Evolutionary conservation across 805 yeast species (phyloP).

Genomic region (Ogataea angusta): DNA sequence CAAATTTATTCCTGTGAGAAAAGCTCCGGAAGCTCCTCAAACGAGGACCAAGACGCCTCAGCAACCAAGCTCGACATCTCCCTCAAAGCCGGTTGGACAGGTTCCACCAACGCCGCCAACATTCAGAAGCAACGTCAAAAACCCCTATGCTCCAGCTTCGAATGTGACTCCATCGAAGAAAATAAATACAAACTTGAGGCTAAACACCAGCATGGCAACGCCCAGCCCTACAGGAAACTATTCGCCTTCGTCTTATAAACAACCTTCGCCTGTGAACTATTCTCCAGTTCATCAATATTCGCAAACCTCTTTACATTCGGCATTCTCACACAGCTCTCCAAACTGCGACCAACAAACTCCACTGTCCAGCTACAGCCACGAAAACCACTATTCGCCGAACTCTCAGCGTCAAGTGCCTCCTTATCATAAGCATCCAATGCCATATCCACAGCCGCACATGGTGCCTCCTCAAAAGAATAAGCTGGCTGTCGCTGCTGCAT

Average conservation of each 20-base stretch:
- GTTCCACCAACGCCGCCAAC: slow-evolving; percentile 27
- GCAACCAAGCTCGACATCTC: slow-evolving; percentile 8
- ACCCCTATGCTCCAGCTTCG: slow-evolving; percentile 2
- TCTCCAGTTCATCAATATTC: slow-evolving; percentile 8
- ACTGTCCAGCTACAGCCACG: slow-evolving; percentile 20
- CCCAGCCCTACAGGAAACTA: slow-evolving; percentile 6
- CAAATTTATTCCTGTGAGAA: slow-evolving; percentile 37
- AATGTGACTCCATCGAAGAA: slow-evolving; percentile 9
- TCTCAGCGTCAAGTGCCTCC: slow-evolving; percentile 22
- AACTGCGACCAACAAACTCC: slow-evolving; percentile 21
- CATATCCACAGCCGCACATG: slow-evolving; percentile 9
- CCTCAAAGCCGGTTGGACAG: slow-evolving; percentile 23
- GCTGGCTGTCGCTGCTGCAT: slow-evolving; percentile 37
- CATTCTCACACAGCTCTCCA: slow-evolving; percentile 25
- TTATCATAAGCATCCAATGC: slow-evolving; percentile 6
- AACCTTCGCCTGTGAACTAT: slow-evolving; percentile 6
- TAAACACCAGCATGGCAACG: slow-evolving; percentile 16
- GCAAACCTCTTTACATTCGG: slow-evolving; percentile 6
- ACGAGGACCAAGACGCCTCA: neutral
- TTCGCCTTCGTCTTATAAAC: slow-evolving; percentile 9
- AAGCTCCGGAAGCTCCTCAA: slow-evolving; percentile 40
- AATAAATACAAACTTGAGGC: slow-evolving; percentile 17
- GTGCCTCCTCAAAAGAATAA: slow-evolving; percentile 17
- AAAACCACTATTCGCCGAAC: slow-evolving; percentile 19
- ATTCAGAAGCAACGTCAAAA: slow-evolving; percentile 12